Evolutionary conservation across 1,284 basidiomycete species (phyloP).

Genomic region (Pseudozyma sp.): DNA sequence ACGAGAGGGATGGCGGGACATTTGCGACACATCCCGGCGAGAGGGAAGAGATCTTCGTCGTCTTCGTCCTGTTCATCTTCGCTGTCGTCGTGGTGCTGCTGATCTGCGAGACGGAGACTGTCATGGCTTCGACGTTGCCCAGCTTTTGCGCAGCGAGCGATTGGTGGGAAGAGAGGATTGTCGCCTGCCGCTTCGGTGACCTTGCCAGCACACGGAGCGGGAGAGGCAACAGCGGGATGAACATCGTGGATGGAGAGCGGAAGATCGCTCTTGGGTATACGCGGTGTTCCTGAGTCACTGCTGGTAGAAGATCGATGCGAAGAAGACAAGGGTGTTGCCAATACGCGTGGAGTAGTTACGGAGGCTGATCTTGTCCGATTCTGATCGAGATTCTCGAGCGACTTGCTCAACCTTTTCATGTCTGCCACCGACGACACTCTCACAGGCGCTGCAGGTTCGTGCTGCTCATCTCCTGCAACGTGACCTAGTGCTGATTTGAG

Average conservation of each 20-base stretch:
- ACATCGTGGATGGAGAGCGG: slow-evolving; percentile 38
- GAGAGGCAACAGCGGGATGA: slow-evolving; percentile 19
- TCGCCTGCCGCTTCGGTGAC: neutral
- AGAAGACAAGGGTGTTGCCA: slow-evolving; percentile 6
- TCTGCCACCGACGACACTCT: slow-evolving; percentile 42
- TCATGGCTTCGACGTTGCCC: slow-evolving; percentile 17
- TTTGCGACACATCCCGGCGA: slow-evolving; percentile 65
- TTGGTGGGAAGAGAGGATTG: slow-evolving; percentile 26
- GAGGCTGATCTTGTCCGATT: slow-evolving; percentile 28
- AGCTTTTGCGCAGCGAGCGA: neutral
- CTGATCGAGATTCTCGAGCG: slow-evolving; percentile 33
- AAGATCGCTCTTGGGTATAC: slow-evolving; percentile 27
- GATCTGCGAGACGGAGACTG: neutral
- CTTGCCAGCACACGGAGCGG: slow-evolving; percentile 12
- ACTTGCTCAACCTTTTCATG: slow-evolving; percentile 38
- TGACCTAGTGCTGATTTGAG: slow-evolving; percentile 9
- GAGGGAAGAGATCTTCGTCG: slow-evolving; percentile 55
- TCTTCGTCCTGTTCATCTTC: slow-evolving; percentile 21
- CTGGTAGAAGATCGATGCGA: slow-evolving; percentile 31
- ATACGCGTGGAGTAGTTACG: slow-evolving; percentile 1
- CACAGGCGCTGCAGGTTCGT: slow-evolving; percentile 39
- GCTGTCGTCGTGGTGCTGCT: neutral
- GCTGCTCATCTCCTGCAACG: slow-evolving; percentile 11
- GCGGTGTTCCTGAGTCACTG: slow-evolving; percentile 29
- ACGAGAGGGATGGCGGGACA: slow-evolving; percentile 56